Evolutionary conservation across 768 basidiomycete species (phyloP).

Genomic region (Serendipita sp.): DNA sequence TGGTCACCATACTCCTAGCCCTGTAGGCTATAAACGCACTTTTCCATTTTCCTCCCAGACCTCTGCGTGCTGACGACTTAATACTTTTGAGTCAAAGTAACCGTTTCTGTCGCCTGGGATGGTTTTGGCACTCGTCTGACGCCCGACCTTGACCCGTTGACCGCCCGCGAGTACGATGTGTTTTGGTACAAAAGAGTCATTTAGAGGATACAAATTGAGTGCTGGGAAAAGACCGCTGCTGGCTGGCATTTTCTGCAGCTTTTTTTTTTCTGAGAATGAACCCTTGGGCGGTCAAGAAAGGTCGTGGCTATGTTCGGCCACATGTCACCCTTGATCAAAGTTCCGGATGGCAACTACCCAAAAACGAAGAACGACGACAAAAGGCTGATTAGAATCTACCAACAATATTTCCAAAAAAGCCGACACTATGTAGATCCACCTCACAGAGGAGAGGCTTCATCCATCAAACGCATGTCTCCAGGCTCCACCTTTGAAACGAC

Average conservation of each 20-base stretch:
- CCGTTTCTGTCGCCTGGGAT: constrained; percentile 82
- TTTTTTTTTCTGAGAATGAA: not conserved
- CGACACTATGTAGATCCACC: not conserved
- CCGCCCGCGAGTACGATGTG: constrained; percentile 62
- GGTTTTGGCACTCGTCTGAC: constrained; percentile 92
- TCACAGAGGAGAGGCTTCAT: not conserved
- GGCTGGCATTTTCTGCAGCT: not conserved
- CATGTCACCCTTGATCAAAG: not conserved
- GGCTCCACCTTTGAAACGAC: constrained; percentile 26
- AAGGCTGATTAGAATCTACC: not conserved
- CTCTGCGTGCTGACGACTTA: constrained; percentile 90
- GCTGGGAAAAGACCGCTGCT: constrained; percentile 18
- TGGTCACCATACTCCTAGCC: not conserved
- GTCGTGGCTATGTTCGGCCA: not conserved
- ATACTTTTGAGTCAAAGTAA: constrained; percentile 91
- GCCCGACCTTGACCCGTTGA: constrained; percentile 75
- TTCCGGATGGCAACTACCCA: not conserved
- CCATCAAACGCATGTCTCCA: constrained; percentile 10
- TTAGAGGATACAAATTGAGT: constrained; percentile 65
- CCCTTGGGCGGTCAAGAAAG: not conserved
- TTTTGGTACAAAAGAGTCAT: constrained; percentile 88
- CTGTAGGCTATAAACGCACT: constrained; percentile 28
- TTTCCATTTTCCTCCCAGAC: constrained; percentile 88
- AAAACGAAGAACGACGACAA: not conserved
- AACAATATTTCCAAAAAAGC: not conserved